phyloP scores from a whole-genome alignment of 352 stramenopile species.

The Phytopythium kandeliae region DNA sequence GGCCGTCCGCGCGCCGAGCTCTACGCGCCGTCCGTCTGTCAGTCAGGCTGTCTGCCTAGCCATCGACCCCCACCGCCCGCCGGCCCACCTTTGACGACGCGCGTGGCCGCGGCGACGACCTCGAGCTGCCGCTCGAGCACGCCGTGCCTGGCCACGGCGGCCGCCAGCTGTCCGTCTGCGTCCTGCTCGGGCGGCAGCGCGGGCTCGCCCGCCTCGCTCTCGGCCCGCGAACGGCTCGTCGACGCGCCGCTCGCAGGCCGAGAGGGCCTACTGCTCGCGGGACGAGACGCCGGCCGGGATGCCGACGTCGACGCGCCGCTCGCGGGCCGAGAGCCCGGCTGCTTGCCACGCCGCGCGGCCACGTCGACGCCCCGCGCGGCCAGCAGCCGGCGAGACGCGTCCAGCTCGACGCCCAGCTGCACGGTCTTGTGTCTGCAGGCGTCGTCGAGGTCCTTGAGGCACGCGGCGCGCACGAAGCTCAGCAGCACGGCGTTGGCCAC shows the following conservation, averaged over 20 bases:
- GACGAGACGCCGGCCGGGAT: constrained; percentile 7
- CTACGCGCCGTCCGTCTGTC: constrained; percentile 12
- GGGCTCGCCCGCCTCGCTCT: not conserved
- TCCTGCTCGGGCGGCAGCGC: constrained; percentile 9
- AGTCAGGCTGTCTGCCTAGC: not conserved
- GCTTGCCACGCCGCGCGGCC: not conserved
- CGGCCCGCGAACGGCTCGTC: constrained; percentile 8
- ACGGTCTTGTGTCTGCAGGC: constrained; percentile 72
- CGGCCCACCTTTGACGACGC: constrained; percentile 40
- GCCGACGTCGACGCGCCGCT: constrained; percentile 3
- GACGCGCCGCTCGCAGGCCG: constrained; percentile 14
- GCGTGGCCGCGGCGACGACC: constrained; percentile 36
- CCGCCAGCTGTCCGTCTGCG: constrained; percentile 17
- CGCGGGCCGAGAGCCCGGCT: no score
- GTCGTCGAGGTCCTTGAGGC: constrained; percentile 61
- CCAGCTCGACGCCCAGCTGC: constrained; percentile 68
- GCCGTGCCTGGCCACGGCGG: constrained; percentile 27
- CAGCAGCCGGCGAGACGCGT: constrained; percentile 36
- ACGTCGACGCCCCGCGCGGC: constrained; percentile 7
- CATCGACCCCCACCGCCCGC: no score
- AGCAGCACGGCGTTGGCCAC: constrained; percentile 63
- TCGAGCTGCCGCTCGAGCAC: constrained; percentile 44
- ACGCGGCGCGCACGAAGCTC: constrained; percentile 65
- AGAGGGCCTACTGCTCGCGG: constrained; percentile 13
- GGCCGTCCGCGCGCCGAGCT: constrained; percentile 29